Evolutionary conservation across 306 rosid genomes (phyloP), one percentile per base, ranked within the genome.

Genomic region (Trifolium dubium): DNA sequence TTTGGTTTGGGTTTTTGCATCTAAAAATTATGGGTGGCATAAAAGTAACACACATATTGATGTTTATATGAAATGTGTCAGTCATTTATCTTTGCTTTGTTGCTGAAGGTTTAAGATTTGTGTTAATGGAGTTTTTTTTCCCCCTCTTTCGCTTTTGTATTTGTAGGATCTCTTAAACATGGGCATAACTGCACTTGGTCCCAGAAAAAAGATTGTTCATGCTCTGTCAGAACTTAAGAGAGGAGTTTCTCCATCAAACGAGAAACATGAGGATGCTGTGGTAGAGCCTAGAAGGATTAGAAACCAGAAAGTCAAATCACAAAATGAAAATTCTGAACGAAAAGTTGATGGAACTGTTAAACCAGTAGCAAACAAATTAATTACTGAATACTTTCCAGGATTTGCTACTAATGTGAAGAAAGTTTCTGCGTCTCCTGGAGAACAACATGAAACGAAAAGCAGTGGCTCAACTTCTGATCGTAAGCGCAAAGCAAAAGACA

Each of bases 181-280:
- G 74, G 97, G 98, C 49, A 80, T 93, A 64, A 74, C 87, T 61
- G 91, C 94, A 60, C 91, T 93, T 76, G 98, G 98, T 61, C 97
- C 98, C 14, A 87, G 97, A 59, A 93, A 90, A 86, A 91, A 91
- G 88, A 89, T 93, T 76, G 79, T 77, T 23, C 94, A 76, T 74
- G 91, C 91, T 14, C 72, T 93, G 44, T 72, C 78, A 66, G 91
- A 86, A 71, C 92, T 86, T 76, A 80, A 94, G 87, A 86, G 82
- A 69, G 91, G 80, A 61, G 68, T 17, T 43, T 15, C 60, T 68
- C 67, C 81, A 41, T 69, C 81, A 37, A 69, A 60, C 19, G 89
- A 82, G 55, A 83, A 70, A 43, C 69, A 62, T 4, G 78, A 46
- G 64, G 77, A 70, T 59, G 81, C 73, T 70, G 29, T 2, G 64